Evolutionary conservation across 805 yeast species (phyloP), one percentile per base, ranked within the genome.

Genomic region (Candida maesae): DNA sequence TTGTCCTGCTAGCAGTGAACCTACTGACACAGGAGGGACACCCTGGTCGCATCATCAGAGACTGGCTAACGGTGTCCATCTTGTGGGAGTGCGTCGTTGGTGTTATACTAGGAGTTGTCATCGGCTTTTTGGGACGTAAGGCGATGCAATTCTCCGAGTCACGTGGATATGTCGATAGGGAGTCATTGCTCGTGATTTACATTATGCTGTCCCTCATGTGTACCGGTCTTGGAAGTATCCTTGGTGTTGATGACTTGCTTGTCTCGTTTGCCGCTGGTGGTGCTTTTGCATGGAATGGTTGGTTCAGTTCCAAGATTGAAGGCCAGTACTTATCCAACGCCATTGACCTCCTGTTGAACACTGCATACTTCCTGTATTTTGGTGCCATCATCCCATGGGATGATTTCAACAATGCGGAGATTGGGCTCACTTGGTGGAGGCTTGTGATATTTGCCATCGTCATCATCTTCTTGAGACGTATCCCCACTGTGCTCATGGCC

Each of bases 381-480:
- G 96, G 96, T n/a, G 82, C 96, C 5, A 81, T 89, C 43, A 74
- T 89, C 19, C 96, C 96, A 1, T 89, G 96, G 96, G 69, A 73
- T 16, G 76, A 78, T 35, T 88, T 81, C 64, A 85, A 87, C 63
- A 66, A 78, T 44, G 61, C 67, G 2, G 65, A 50, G 1, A 60
- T 84, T 28, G 95, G 95, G 2, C 66, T 84, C 33, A 65, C 76
- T 49, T 79, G 83, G 20, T 88, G 96, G 95, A 74, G 93, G 56
- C 69, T 88, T 33, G 75, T 87, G 14, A 62, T 89, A 5, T 64
- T 88, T 36, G 87, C 95, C 2, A 61, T 89, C 31, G 81, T 84
- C 9, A 73, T 89, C 23, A 70, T 88, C 11, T 74, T 86, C 38
- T 69, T 88, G 47, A 73, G 96, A 50, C 71, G 97, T 48, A 68